A percentile compares a stretch with the other conserved stretches of the same genome.
Conservation (phyloP, 495 filamentous ascomycete genomes). For the Physcia stellaris region DNA sequence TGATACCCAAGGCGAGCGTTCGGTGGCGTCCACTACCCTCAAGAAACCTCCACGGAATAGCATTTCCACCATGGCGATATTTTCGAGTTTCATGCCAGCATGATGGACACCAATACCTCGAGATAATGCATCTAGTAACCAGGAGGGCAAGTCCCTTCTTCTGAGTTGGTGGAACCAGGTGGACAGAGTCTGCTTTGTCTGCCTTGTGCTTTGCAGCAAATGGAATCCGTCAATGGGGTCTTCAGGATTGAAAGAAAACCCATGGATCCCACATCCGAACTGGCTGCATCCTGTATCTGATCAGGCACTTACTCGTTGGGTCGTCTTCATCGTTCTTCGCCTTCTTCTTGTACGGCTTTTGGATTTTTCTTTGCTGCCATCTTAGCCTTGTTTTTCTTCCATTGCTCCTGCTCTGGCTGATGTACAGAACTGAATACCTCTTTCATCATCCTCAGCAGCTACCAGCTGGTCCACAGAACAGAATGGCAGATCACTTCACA, state of each 20-base stretch:
- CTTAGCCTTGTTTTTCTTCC: conserved; percentile 28
- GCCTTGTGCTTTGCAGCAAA: conserved; percentile 46
- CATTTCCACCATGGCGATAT: conserved; percentile 62
- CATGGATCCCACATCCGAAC: conserved; percentile 36
- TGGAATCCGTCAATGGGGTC: conserved; percentile 46
- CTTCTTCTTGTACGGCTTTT: conserved; percentile 23
- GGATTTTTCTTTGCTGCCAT: conserved; percentile 21
- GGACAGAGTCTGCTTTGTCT: conserved; percentile 37
- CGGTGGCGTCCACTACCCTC: conserved; percentile 62
- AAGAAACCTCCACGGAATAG: conserved; percentile 62
- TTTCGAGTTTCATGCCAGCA: conserved; percentile 62
- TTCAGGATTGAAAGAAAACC: conserved; percentile 54
- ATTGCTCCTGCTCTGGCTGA: conserved; percentile 38
- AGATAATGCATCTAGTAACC: conserved; percentile 39
- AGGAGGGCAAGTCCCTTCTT: conserved; percentile 26
- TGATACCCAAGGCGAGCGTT: conserved; percentile 64
- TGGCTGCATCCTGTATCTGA: conserved; percentile 35
- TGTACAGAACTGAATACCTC: conserved; percentile 28
- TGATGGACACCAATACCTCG: conserved; percentile 67
- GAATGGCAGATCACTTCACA: conserved; percentile 44
- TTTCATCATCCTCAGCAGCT: conserved; percentile 45
- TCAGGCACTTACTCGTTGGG: conserved; percentile 37
- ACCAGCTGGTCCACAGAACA: conserved; percentile 36
- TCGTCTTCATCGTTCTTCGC: conserved; percentile 29
- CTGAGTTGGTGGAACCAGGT: conserved; percentile 30